Evolutionary conservation across 2,329 filamentous ascomycete genomes (phyloP), one percentile per base, ranked within the genome.

Genomic region (Diaporthe humulicola): DNA sequence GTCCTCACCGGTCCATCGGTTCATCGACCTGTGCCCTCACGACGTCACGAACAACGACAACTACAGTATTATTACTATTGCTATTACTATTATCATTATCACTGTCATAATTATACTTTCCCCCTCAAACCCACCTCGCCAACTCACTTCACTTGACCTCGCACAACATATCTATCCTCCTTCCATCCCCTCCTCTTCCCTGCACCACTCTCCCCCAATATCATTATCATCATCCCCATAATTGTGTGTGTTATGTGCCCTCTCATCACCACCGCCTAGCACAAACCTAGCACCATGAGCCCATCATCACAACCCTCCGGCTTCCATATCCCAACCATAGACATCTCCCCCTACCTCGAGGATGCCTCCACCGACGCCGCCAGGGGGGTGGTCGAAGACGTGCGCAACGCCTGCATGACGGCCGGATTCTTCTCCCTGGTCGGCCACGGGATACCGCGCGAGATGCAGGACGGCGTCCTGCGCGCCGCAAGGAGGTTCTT

Each of bases 401-500:
- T 83, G 9, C 79, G 79, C 10, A 74, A 77, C 22, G 82, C 82
- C 3, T 83, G 82, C 77, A 83, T 80, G 75, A 79, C 73, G 8
- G 76, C 78, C 14, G 80, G 80, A 30, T 81, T 81, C 78, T 81
- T 81, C 77, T 80, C 78, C 10, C 72, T 81, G 12, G 75, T 80
- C 56, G 80, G 80, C n/a, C 79, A 81, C 54, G 74, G 73, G n/a
- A 76, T 81, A 30, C 73, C 80, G 15, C 75, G 75, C 9, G 71
- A 75, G 22, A 69, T 80, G 30, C 78, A 78, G 71, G 66, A 79
- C 42, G 38, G 69, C 4, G 45, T 80, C 33, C 71, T 81, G n/a
- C 38, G 52, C 10, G 78, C 73, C 4, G 82, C 85, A 19, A 83
- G 85, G 76, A 81, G 81, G 17, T 85, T 91, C 77, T 91, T 91